Evolutionary conservation across 805 yeast genomes (phyloP), one percentile per base, ranked within the genome.

Genomic region (Candida ficus): DNA sequence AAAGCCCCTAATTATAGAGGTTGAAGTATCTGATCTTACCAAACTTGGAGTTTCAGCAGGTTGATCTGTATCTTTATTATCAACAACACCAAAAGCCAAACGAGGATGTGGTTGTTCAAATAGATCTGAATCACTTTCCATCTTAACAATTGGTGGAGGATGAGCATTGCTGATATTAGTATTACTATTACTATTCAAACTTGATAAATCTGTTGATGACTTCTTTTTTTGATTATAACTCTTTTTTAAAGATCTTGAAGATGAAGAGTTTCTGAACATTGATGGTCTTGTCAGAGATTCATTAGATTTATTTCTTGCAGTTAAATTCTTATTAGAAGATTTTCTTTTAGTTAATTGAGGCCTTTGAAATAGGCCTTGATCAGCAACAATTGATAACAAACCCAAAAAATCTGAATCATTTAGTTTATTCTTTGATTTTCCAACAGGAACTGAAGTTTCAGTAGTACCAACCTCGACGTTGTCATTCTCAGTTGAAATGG

Each of bases 41-140:
- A 54, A 42, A 2, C 33, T 7, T n/a, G 57, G 53, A 7, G 38
- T 37, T 13, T 37, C 17, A 13, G 18, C 22, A 5, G 32, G 33
- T 14, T 30, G 12, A 9, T 34, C 32, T 3, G 35, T 26, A 6
- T 33, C 20, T 16, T 35, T 28, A 14, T 40, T 33, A 36, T 50
- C 48, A 18, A 32, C 21, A n/a, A 53, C 44, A 10, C 60, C 60
- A 49, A 57, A 56, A 1, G 61, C 58, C 39, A 50, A 52, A 31
- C 52, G 45, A 30, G 61, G 61, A 17, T 57, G 44, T 11, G 61
- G 61, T 36, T 57, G 61, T 18, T 57, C 57, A 30, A 41, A 56
- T 8, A 51, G 21, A 34, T 54, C 61, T 5, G 54, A 22, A 38
- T 57, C 58, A 41, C 48, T 42, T 22, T 38, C 44, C 20, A 42